Evolutionary conservation across 108 stramenopile species (phyloP).

Genomic region (Cyclotella kingstonii): DNA sequence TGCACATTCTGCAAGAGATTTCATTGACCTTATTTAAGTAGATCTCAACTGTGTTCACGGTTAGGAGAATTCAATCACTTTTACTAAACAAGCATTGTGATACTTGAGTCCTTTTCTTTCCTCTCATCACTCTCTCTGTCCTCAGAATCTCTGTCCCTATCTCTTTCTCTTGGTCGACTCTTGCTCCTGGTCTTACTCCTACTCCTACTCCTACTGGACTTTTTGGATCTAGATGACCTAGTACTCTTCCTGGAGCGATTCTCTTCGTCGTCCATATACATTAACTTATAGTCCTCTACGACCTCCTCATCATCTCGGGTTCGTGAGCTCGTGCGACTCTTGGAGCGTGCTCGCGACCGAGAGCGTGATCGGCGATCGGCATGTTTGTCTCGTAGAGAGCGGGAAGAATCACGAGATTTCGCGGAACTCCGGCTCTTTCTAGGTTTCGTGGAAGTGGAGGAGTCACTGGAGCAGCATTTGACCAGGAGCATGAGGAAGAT

Average conservation of each 20-base stretch:
- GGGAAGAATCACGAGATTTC: conserved; percentile 39
- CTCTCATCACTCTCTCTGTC: conserved; percentile 12
- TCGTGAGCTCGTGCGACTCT: conserved; percentile 24
- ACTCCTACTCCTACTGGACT: conserved; percentile 54
- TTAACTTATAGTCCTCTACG: conserved; percentile 61
- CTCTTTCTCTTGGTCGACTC: conserved; percentile 22
- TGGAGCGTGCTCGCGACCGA: conserved; percentile 34
- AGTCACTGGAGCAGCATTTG: conserved; percentile 46
- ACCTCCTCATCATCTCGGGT: conserved; percentile 13
- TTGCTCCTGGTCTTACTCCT: conserved; percentile 46
- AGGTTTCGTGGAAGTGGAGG: conserved; percentile 10
- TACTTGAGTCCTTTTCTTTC: neutral
- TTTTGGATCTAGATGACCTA: conserved; percentile 15
- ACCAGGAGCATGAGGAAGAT: conserved; percentile 51
- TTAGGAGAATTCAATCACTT: neutral
- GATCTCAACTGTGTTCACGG: neutral
- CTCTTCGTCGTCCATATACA: conserved; percentile 47
- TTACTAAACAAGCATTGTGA: conserved; percentile 38
- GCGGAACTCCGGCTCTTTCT: conserved; percentile 7
- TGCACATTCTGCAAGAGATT: no score
- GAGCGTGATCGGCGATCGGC: conserved; percentile 48
- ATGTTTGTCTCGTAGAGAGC: conserved; percentile 44
- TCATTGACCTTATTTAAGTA: no score
- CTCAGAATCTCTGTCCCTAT: conserved; percentile 4
- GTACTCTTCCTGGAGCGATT: conserved; percentile 27